phyloP scores from a whole-genome alignment of 1,284 basidiomycete genomes.

The Erythrobasidium hasegawianum region DNA sequence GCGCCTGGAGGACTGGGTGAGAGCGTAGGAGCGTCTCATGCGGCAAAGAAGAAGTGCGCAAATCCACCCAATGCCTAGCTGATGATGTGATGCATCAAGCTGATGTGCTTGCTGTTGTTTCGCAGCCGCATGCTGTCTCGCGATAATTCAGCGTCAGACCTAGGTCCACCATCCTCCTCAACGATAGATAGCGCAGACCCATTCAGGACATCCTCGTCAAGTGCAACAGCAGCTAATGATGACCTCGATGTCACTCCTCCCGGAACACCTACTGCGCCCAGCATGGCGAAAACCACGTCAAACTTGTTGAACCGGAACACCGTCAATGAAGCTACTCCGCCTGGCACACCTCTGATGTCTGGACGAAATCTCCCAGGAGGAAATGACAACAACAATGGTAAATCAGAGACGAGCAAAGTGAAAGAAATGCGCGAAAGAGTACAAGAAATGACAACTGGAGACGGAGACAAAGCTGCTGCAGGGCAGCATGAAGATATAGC shows the following conservation, averaged over 20 bases:
- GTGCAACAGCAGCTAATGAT: background rate
- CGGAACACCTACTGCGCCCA: slow-evolving; percentile 13
- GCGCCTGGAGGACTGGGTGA: slow-evolving; percentile 2
- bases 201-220: slow-evolving; percentile 8
- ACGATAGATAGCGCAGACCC: background rate
- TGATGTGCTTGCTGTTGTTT: too few relatives aligned
- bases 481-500: background rate
- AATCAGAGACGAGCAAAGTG: slow-evolving; percentile 28
- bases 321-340: slow-evolving; percentile 6
- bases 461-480: background rate
- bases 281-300: background rate
- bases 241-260: slow-evolving; percentile 28
- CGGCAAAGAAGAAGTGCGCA: slow-evolving; percentile 28
- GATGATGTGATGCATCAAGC: too few relatives aligned
- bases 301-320: background rate
- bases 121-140: slow-evolving; percentile 29
- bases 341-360: slow-evolving; percentile 9
- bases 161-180: slow-evolving; percentile 1
- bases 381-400: too few relatives aligned
- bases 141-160: slow-evolving; percentile 13
- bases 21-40: slow-evolving; percentile 13
- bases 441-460: slow-evolving; percentile 34
- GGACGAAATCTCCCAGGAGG: background rate
- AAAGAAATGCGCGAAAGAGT: slow-evolving; percentile 36
- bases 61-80: too few relatives aligned